Evolutionary conservation across 2,329 filamentous ascomycete genomes (phyloP), one percentile per base, ranked within the genome.

Genomic region (Pseudogymnoascus pannorum): DNA sequence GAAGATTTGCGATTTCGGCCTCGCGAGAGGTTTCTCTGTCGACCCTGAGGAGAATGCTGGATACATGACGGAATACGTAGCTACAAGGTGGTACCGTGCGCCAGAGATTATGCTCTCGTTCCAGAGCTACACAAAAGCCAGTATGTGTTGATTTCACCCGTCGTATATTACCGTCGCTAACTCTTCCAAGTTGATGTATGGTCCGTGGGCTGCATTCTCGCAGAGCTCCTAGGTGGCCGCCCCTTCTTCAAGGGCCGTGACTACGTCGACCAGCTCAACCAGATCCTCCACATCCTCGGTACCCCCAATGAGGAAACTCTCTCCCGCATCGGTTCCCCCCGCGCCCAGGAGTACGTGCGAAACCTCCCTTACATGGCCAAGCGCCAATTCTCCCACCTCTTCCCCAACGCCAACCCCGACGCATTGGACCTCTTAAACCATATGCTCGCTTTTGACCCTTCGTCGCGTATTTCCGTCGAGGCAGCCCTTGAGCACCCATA

Each of bases 91-190:
- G 94, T 99, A 99, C 76, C 88, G 94, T 77, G 94, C 94, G 3
- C 94, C 94, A 4, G 94, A 99, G 76, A 99, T 99, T 70, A 99
- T 99, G 94, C 80, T 99, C 75, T 97, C 92, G 80, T 99, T 99
- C 85, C 93, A 97, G 77, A 97, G 92, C 79, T 99, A 99, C 77
- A 99, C 94, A 71, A 99, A 99, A 91, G 94, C 94, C 69, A 99
- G 94, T 97, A 86, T 62, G 92, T 93, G 7, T 20, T 14, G 33
- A 33, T 40, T 20, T 38, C 24, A 62, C 40, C 29, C 58, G 66
- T 20, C 66, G 35, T 29, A 20, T 40, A 61, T 26, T 29, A 3
- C n/a, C 26, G 18, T 3, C 48, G 29, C 66, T 68, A 63, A 67
- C 61, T 58, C 24, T n/a, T 57, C 96, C n/a, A 16, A 97, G 93